These are phyloP conservation scores for Fusarium pseudocircinatum DNA, from an alignment of 2,329 filamentous ascomycete species.

Conservation along the genomic window DNA sequence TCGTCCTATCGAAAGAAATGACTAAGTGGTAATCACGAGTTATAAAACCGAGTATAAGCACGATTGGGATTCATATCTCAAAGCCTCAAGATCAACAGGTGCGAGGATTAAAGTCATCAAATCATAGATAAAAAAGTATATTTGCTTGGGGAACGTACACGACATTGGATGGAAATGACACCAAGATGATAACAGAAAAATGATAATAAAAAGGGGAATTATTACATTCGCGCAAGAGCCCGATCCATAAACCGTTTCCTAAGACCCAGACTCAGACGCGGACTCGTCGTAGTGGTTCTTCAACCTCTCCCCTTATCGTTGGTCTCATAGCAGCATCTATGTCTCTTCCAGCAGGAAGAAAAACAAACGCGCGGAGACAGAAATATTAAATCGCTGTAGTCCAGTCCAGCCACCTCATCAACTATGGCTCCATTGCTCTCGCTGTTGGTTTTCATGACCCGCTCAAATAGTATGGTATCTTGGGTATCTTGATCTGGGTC, in stretches of 20 bases:
- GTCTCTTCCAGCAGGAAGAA: conserved; percentile 16
- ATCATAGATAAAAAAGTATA: conserved; percentile 35
- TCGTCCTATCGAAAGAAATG: neutral
- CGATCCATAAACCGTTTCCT: conserved; percentile 37
- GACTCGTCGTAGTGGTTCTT: conserved; percentile 42
- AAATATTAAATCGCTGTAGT: conserved; percentile 38
- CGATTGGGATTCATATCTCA: neutral
- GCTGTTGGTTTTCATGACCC: conserved; percentile 37
- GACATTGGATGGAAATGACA: conserved; percentile 33
- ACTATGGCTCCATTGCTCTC: conserved; percentile 31
- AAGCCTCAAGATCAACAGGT: neutral
- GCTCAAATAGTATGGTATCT: conserved; percentile 41
- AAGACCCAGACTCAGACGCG: conserved; percentile 36
- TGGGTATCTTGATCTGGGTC: conserved; percentile 42
- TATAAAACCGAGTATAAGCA: neutral
- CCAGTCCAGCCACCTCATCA: conserved; percentile 16
- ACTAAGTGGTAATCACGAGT: neutral
- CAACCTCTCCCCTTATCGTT: conserved; percentile 37
- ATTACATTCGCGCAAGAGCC: conserved; percentile 60
- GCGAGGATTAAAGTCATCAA: conserved; percentile 1
- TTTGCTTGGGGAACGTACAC: conserved; percentile 41
- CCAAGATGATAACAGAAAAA: conserved; percentile 40
- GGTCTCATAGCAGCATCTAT: conserved; percentile 29
- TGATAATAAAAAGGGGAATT: conserved; percentile 55
- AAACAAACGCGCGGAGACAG: conserved; percentile 35